phyloP scores from a whole-genome alignment of 768 basidiomycete species.

The Tephrocybe sp. region DNA sequence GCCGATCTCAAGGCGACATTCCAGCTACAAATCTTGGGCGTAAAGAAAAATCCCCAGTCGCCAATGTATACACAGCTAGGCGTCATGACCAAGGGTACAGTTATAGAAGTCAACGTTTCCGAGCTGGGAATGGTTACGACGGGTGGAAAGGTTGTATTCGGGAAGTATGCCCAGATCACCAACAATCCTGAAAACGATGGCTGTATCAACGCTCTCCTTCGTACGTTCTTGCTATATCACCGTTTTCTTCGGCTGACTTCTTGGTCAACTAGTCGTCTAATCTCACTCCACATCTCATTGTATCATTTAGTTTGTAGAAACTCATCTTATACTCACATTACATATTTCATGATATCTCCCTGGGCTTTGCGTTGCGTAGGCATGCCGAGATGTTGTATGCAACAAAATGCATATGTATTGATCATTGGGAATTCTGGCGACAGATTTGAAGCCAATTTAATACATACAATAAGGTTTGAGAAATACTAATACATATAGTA shows the following conservation, averaged over 20 bases:
- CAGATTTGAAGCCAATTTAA: too few relatives aligned
- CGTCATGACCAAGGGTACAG: conserved; percentile 97
- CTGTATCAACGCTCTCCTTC: conserved; percentile 91
- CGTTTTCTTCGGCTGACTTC: neutral
- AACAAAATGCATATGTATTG: too few relatives aligned
- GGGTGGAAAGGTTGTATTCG: conserved; percentile 92
- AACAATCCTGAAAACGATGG: conserved; percentile 97
- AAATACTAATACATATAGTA: conserved; percentile 2
- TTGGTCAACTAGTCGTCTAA: conserved; percentile 26
- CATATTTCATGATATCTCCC: too few relatives aligned
- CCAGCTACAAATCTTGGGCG: conserved; percentile 95
- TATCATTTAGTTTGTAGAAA: conserved; percentile 12
- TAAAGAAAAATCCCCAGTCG: conserved; percentile 99
- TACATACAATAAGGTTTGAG: too few relatives aligned
- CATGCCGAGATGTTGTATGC: neutral
- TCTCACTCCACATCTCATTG: conserved; percentile 9
- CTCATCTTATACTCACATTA: neutral
- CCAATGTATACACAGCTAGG: conserved; percentile 97
- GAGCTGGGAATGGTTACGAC: conserved; percentile 97
- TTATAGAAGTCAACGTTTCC: conserved; percentile 98
- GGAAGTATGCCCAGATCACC: conserved; percentile 91
- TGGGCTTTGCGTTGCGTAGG: neutral
- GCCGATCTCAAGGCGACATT: conserved; percentile 98
- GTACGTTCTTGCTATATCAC: conserved; percentile 45
- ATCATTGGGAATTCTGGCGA: too few relatives aligned